These are phyloP conservation scores for Exophiala lecanii-corni DNA, from an alignment of 2,329 filamentous ascomycete species.

Conservation along the genomic window DNA sequence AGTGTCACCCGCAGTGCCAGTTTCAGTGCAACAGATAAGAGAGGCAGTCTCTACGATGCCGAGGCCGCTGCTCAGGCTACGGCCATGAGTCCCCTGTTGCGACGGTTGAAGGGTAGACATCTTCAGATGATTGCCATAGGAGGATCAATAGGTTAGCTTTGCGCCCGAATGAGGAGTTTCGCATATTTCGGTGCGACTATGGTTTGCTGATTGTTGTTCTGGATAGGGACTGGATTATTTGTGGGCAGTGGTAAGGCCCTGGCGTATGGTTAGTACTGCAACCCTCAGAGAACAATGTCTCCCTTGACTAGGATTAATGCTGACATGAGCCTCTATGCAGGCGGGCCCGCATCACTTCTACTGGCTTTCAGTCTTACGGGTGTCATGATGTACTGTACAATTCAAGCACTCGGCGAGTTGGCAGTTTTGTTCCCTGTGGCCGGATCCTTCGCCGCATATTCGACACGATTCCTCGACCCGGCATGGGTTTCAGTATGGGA, in stretches of 20 bases:
- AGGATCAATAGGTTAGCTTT: slow-evolving; percentile 71
- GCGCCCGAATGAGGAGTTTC: no score
- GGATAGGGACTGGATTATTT: slow-evolving; percentile 72
- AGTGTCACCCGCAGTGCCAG: slow-evolving; percentile 23
- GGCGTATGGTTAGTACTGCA: slow-evolving; percentile 13
- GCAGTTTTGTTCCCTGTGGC: slow-evolving; percentile 86
- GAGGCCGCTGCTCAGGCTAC: slow-evolving; percentile 29
- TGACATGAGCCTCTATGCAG: not conserved
- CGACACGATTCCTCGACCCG: slow-evolving; percentile 85
- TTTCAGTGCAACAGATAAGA: slow-evolving; percentile 17
- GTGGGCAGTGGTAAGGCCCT: slow-evolving; percentile 74
- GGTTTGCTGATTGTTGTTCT: no score
- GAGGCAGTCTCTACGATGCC: slow-evolving; percentile 25
- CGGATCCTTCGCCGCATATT: slow-evolving; percentile 87
- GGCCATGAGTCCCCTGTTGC: slow-evolving; percentile 28
- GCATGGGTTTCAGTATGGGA: slow-evolving; percentile 46
- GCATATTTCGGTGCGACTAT: not conserved
- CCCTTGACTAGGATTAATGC: slow-evolving; percentile 44
- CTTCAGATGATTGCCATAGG: slow-evolving; percentile 63
- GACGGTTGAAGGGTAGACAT: slow-evolving; percentile 30
- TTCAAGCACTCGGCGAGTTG: slow-evolving; percentile 87
- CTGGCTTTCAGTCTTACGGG: slow-evolving; percentile 77
- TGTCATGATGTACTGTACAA: slow-evolving; percentile 84
- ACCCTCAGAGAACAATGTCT: not conserved
- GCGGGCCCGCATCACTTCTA: slow-evolving; percentile 73